A percentile compares a stretch with the other conserved stretches of the same genome.
Conservation (phyloP, 331 rosid genomes). For the Acacia concinna region DNA sequence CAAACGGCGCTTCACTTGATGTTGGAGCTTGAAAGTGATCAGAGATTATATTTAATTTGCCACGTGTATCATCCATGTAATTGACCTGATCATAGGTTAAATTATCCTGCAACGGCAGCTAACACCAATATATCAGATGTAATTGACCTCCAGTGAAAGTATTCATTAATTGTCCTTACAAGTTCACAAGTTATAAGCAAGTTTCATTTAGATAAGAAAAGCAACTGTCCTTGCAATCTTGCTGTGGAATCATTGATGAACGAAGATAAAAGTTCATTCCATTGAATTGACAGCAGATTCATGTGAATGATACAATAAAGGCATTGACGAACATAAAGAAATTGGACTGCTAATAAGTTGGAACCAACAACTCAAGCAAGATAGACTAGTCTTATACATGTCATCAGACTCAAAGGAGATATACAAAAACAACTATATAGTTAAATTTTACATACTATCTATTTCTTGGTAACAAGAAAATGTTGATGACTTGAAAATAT, state of each 20-base stretch:
- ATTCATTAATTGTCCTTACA: slow-evolving; percentile 1
- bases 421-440: not conserved
- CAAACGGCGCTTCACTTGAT: slow-evolving; percentile 46
- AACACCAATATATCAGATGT: slow-evolving; percentile 14
- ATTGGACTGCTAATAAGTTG: slow-evolving; percentile 12
- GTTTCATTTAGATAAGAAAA: slow-evolving; percentile 25
- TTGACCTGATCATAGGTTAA: not conserved
- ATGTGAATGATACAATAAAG: not conserved
- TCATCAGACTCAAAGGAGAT: not conserved
- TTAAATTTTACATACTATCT: not conserved
- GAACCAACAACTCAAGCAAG: not conserved
- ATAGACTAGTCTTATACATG: slow-evolving; percentile 4
- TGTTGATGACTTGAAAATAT: not conserved
- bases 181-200: slow-evolving; percentile 1
- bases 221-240: not conserved
- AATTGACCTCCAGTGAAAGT: not conserved
- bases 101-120: slow-evolving; percentile 33
- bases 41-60: slow-evolving; percentile 63
- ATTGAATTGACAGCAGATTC: not conserved
- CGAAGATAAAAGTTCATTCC: slow-evolving; percentile 2
- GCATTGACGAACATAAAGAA: slow-evolving; percentile 15
- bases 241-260: not conserved
- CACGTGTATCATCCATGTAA: slow-evolving; percentile 75
- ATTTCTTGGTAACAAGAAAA: slow-evolving; percentile 4
- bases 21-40: slow-evolving; percentile 73